A percentile compares a stretch with the other conserved stretches of the same genome.
These are phyloP conservation scores for Cutaneotrichosporon mucoides DNA, from an alignment of 1,284 basidiomycete genomes.

Conservation along the genomic window DNA sequence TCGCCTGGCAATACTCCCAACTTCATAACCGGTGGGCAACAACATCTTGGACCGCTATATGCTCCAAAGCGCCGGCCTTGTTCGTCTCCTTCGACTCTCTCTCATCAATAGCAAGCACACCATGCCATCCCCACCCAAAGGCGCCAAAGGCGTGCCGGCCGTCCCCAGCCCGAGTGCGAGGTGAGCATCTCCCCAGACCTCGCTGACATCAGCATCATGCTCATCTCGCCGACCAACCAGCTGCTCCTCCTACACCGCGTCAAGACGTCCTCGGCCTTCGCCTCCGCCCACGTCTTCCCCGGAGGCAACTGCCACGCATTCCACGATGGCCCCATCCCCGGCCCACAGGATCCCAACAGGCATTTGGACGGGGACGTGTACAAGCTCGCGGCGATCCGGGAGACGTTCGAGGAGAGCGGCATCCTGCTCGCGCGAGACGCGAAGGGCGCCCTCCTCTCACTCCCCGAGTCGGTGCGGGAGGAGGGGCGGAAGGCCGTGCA, in stretches of 20 bases:
- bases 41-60: no score
- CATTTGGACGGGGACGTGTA: constrained; percentile 14
- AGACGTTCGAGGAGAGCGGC: constrained; percentile 21
- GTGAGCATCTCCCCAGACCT: neutral
- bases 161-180: constrained; percentile 2
- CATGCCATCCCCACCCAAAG: neutral
- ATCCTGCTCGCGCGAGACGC: constrained; percentile 13
- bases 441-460: constrained; percentile 3
- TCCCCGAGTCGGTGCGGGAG: neutral
- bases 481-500: constrained; percentile 15
- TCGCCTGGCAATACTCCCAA: no score
- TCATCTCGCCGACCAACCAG: constrained; percentile 42
- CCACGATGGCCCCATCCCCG: constrained; percentile 25
- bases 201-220: constrained; percentile 12
- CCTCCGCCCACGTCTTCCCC: constrained; percentile 52
- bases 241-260: constrained; percentile 41
- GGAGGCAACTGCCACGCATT: constrained; percentile 49
- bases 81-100: no score
- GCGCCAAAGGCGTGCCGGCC: neutral
- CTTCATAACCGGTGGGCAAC: no score
- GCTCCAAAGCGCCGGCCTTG: no score
- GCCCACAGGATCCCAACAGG: neutral
- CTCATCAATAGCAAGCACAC: no score
- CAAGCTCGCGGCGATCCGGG: constrained; percentile 16
- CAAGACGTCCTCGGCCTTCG: constrained; percentile 51